phyloP scores from a whole-genome alignment of 202 grass and related monocot species.

The Tripidium arundinaceum region DNA sequence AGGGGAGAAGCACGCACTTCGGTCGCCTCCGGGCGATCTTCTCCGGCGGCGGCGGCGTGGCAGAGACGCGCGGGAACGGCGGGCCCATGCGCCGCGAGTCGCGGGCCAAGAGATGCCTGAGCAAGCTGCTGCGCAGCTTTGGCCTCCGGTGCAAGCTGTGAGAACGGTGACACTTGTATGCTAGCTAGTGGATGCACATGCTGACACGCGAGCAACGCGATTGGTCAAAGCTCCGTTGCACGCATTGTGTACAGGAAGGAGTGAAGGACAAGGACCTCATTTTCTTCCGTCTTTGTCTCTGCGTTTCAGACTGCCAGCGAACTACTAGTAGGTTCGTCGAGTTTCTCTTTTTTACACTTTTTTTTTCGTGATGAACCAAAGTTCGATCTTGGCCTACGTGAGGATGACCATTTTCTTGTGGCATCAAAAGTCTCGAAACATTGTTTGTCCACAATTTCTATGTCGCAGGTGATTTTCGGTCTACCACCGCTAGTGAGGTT shows the following conservation, averaged over 20 bases:
- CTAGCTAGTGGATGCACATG: background rate
- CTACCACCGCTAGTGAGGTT: no score
- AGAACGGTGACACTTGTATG: background rate
- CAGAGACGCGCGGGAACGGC: background rate
- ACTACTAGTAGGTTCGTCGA: no score
- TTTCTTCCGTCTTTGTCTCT: background rate
- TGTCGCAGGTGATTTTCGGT: no score
- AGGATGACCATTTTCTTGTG: no score
- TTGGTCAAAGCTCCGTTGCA: background rate
- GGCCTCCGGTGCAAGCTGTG: conserved; percentile 7
- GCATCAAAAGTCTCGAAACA: no score
- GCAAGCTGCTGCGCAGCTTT: conserved; percentile 36
- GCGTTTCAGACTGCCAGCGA: no score
- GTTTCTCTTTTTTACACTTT: no score
- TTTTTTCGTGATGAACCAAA: no score
- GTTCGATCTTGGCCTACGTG: no score
- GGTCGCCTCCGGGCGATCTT: conserved; percentile 23
- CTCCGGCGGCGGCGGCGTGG: background rate
- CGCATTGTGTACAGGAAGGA: background rate
- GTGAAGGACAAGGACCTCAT: background rate
- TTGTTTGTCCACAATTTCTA: no score
- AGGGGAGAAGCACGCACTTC: conserved; percentile 14
- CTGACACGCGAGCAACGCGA: background rate
- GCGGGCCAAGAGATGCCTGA: conserved; percentile 17
- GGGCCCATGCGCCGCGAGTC: background rate